Evolutionary conservation across 176 grass and related monocot genomes (phyloP).

Genomic region (Rhynchospora breviuscula): DNA sequence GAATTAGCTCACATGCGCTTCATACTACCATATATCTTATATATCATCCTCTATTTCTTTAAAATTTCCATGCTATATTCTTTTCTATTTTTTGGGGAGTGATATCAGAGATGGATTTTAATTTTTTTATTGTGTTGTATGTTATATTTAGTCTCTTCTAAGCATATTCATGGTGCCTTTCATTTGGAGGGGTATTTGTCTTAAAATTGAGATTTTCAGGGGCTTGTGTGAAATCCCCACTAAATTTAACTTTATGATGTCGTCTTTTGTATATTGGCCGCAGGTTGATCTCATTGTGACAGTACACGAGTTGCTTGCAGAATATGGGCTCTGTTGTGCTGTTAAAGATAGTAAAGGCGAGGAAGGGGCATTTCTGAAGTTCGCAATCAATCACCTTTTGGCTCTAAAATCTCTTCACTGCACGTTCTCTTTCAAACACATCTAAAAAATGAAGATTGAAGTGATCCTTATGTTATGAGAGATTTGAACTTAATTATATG

Average conservation of each 20-base stretch:
- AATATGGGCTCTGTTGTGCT: constrained; percentile 89
- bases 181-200: not conserved
- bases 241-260: not conserved
- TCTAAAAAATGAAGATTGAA: not conserved
- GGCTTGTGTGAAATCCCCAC: not conserved
- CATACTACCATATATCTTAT: not conserved
- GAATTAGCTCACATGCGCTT: not conserved
- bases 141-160: not conserved
- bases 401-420: constrained; percentile 78
- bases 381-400: constrained; percentile 95
- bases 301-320: constrained; percentile 92
- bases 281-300: constrained; percentile 90
- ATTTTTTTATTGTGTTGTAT: not conserved
- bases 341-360: constrained; percentile 66
- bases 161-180: not conserved
- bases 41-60: constrained; percentile 1
- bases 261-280: constrained; percentile 28
- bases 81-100: not conserved
- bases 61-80: constrained; percentile 4
- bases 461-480: constrained; percentile 2
- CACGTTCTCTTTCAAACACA: constrained; percentile 22
- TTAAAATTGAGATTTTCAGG: not conserved
- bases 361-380: constrained; percentile 90
- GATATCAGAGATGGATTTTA: not conserved
- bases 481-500: constrained; percentile 15